These are phyloP conservation scores for Termitomyces sp. DNA, from an alignment of 768 basidiomycete species.

Conservation along the genomic window DNA sequence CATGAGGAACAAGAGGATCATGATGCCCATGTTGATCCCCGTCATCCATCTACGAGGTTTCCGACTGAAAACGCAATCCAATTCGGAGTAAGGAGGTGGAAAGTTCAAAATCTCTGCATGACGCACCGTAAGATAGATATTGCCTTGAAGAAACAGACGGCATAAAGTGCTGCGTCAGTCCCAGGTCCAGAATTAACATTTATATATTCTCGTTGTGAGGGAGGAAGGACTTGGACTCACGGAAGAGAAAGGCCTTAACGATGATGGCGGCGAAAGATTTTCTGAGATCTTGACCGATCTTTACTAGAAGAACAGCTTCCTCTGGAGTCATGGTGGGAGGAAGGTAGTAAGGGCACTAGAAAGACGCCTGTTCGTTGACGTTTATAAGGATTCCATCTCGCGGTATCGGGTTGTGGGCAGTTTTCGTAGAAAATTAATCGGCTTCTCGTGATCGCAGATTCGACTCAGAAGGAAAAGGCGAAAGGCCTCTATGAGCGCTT, in stretches of 20 bases:
- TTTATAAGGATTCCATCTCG: neutral
- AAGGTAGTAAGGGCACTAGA: neutral
- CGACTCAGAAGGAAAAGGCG: neutral
- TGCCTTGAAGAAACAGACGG: slow-evolving; percentile 4
- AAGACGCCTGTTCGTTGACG: neutral
- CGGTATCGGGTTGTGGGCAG: too few species aligned
- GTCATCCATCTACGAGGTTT: slow-evolving; percentile 2
- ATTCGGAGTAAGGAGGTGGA: neutral
- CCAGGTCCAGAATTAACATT: neutral
- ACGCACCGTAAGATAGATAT: neutral
- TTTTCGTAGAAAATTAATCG: neutral
- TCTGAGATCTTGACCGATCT: slow-evolving; percentile 2
- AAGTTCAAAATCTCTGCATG: neutral
- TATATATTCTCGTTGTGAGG: too few species aligned
- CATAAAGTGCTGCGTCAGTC: neutral
- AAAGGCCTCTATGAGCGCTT: too few species aligned
- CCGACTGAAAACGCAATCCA: neutral
- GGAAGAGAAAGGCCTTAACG: slow-evolving; percentile 5
- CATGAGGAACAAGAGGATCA: slow-evolving; percentile 5
- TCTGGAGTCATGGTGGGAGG: slow-evolving; percentile 3
- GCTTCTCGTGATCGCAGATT: neutral
- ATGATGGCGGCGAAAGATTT: slow-evolving; percentile 8
- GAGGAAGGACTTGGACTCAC: neutral
- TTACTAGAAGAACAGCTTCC: neutral
- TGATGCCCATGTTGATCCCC: slow-evolving; percentile 3